Base-by-base conservation (phyloP, 495 filamentous ascomycete genomes). In the Aspergillus sparsus region DNA sequence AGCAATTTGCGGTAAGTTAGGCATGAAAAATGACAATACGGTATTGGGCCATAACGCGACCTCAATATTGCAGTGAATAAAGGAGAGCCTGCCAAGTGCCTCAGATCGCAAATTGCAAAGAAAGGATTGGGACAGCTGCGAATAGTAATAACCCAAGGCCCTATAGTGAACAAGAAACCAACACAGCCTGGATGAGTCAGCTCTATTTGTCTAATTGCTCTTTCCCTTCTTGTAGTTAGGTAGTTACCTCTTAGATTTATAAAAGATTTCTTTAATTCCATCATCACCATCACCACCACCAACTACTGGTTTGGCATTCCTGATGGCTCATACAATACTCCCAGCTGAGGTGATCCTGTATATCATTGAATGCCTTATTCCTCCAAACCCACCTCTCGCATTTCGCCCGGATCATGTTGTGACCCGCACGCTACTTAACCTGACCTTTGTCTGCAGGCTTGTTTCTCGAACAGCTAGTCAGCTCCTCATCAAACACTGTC, bases 401-500 rank as follows among this genome's bases (percentile, higher is more conserved):
- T 60, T 68, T 16, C 57, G 53, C 10, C 37, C 65, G 6, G 35
- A 27, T 7, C 53, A 71, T 49, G 7, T 50, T 0, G 59, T 68
- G 18, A 69, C 67, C 15, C 53, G 49, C 8, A 69, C 71, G 11
- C 60, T 74, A 1, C 52, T 70, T 34, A 66, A 62, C 47, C 47
- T 71, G 39, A 64, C 62, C n/a, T 51, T 54, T 18, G 65, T 62
- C 4, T 67, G 64, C 41, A 60, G 58, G 32, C 53, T 61, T 15
- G 67, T 63, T 7, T 62, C 65, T 39, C 56, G 47, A 42, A 49
- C 49, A n/a, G 68, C 72, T 2, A 58, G 32, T 13, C 58, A 50
- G 15, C 64, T 67, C 7, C 65, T 74, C 7, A 57, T 68, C 21
- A 61, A 58, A 13, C 61, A 67, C 47, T 74, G 70, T 57, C 53